These are phyloP conservation scores for Cicer yamashitae DNA, from an alignment of 306 rosid genomes.

Conservation along the genomic window DNA sequence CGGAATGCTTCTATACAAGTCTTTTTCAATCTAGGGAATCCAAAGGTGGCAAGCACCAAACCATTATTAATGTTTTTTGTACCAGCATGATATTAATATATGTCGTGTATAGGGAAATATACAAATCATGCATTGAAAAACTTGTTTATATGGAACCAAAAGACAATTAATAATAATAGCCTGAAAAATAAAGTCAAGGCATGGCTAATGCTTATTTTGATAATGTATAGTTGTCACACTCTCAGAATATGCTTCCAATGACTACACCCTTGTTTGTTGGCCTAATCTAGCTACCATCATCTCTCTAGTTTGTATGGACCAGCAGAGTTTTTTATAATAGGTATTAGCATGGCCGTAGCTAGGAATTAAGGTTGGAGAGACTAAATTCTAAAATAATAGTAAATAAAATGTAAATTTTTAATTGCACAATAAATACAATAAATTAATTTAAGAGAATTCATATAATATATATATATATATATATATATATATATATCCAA, in stretches of 20 bases:
- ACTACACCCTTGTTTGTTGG: constrained; percentile 30
- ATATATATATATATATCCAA: no score
- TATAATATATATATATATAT: no score
- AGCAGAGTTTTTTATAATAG: not conserved
- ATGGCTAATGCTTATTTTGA: constrained; percentile 21
- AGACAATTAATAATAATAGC: constrained; percentile 24
- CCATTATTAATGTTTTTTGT: constrained; percentile 47
- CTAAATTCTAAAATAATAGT: no score
- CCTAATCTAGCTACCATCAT: not conserved
- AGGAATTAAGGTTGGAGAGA: no score
- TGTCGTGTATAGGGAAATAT: constrained; percentile 40
- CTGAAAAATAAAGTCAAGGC: constrained; percentile 25
- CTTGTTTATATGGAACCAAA: constrained; percentile 40
- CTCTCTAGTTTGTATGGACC: constrained; percentile 1
- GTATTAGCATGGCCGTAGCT: no score
- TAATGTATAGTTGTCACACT: constrained; percentile 44
- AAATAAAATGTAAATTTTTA: no score
- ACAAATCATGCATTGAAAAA: constrained; percentile 38
- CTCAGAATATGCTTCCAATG: constrained; percentile 43
- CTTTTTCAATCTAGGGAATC: constrained; percentile 61
- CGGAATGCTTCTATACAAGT: constrained; percentile 42
- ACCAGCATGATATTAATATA: constrained; percentile 9
- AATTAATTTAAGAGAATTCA: no score
- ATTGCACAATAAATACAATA: no score
- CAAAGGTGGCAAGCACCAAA: constrained; percentile 50